A percentile compares a stretch with the other conserved stretches of the same genome.
phyloP scores from a whole-genome alignment of 306 rosid genomes.

The Quercus glauca region DNA sequence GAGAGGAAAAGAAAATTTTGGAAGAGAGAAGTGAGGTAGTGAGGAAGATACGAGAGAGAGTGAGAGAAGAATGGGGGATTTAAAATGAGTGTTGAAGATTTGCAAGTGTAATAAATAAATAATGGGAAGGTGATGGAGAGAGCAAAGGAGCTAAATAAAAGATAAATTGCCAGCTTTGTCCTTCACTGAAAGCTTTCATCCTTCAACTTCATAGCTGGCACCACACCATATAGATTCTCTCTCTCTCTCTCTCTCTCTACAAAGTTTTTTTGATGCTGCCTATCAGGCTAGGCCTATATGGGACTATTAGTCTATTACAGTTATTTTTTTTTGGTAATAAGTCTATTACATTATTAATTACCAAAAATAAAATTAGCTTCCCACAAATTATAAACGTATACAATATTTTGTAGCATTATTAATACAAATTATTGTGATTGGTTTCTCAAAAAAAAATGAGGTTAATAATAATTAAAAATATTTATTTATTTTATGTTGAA shows the following conservation, averaged over 20 bases:
- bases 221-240: conserved; percentile 43
- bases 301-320: neutral
- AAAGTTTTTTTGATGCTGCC: conserved; percentile 17
- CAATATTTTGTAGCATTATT: too few relatives aligned
- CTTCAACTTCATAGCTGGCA: conserved; percentile 92
- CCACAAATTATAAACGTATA: too few relatives aligned
- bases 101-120: conserved; percentile 19
- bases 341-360: neutral
- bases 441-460: too few relatives aligned
- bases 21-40: neutral
- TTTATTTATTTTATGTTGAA: too few relatives aligned
- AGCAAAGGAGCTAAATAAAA: conserved; percentile 15
- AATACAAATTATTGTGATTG: too few relatives aligned
- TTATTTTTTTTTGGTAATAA: too few relatives aligned
- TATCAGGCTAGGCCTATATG: conserved; percentile 16
- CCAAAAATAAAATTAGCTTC: too few relatives aligned
- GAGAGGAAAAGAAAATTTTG: conserved; percentile 12
- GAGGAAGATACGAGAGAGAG: neutral
- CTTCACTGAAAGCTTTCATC: conserved; percentile 66
- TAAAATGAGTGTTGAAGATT: conserved; percentile 28
- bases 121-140: conserved; percentile 12
- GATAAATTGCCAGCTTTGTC: conserved; percentile 66
- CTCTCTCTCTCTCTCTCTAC: neutral
- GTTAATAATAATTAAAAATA: too few relatives aligned
- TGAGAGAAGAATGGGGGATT: conserved; percentile 24